Conservation (phyloP, 129 eudicot genomes). For the Ambrosia artemisiifolia region DNA sequence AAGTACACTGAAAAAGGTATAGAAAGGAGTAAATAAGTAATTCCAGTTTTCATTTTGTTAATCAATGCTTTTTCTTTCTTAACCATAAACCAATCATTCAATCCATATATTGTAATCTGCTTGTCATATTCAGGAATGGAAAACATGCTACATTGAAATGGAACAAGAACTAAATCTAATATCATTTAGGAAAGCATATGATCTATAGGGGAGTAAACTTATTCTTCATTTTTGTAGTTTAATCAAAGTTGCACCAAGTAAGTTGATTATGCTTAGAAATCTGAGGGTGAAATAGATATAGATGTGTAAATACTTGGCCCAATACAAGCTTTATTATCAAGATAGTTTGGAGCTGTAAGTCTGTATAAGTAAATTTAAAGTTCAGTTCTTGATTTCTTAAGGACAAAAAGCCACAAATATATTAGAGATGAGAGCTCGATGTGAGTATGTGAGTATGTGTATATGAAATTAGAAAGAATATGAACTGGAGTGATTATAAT, state of each 20-base stretch:
- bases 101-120: not conserved
- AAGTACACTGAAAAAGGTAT: not conserved
- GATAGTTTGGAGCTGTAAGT: no score
- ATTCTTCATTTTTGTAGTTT: not conserved
- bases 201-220: not conserved
- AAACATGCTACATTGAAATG: not conserved
- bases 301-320: no score
- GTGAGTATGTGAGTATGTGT: no score
- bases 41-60: not conserved
- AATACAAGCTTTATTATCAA: no score
- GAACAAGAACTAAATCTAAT: not conserved
- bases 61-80: not conserved
- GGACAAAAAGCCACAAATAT: no score
- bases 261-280: slow-evolving; percentile 2
- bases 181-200: not conserved
- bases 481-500: no score
- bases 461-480: no score
- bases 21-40: not conserved
- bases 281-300: no score
- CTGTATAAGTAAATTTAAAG: no score
- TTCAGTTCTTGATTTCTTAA: no score
- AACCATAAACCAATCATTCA: not conserved
- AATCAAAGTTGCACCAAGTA: not conserved
- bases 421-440: no score
- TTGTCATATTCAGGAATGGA: not conserved